phyloP scores from a whole-genome alignment of 164 flowering plant genomes.

The Santalum album region DNA sequence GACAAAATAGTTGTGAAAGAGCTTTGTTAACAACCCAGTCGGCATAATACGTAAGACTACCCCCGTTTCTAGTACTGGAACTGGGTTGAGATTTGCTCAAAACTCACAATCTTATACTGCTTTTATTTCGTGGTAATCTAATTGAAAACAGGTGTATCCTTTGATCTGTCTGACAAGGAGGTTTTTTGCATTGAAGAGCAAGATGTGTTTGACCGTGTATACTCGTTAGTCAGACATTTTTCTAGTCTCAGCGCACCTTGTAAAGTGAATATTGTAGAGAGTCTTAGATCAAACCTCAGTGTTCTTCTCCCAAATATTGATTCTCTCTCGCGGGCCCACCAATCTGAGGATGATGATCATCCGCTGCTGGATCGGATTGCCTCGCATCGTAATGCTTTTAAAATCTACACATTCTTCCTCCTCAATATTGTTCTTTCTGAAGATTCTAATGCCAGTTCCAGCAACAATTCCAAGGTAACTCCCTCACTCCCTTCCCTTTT shows the following conservation, averaged over 20 bases:
- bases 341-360: conserved; percentile 21
- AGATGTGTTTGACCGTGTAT: conserved; percentile 79
- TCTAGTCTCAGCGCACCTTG: conserved; percentile 35
- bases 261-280: conserved; percentile 66
- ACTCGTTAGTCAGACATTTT: conserved; percentile 55
- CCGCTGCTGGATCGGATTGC: conserved; percentile 41
- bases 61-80: too few relatives aligned
- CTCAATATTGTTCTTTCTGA: conserved; percentile 42
- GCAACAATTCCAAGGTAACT: conserved; percentile 45
- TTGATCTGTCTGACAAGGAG: conserved; percentile 93
- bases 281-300: conserved; percentile 81
- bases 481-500: neutral
- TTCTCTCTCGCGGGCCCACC: conserved; percentile 44
- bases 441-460: conserved; percentile 34
- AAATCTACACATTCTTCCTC: conserved; percentile 78
- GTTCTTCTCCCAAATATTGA: conserved; percentile 85
- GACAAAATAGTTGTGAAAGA: too few relatives aligned
- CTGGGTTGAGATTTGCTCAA: too few relatives aligned
- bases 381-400: conserved; percentile 77
- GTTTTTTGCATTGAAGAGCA: conserved; percentile 85
- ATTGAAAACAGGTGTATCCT: conserved; percentile 48
- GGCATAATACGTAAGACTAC: too few relatives aligned
- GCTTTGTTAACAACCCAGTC: too few relatives aligned
- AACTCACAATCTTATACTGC: too few relatives aligned
- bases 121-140: neutral